phyloP scores from a whole-genome alignment of 108 stramenopile species.

The Pseudonitzschia multiseries region DNA sequence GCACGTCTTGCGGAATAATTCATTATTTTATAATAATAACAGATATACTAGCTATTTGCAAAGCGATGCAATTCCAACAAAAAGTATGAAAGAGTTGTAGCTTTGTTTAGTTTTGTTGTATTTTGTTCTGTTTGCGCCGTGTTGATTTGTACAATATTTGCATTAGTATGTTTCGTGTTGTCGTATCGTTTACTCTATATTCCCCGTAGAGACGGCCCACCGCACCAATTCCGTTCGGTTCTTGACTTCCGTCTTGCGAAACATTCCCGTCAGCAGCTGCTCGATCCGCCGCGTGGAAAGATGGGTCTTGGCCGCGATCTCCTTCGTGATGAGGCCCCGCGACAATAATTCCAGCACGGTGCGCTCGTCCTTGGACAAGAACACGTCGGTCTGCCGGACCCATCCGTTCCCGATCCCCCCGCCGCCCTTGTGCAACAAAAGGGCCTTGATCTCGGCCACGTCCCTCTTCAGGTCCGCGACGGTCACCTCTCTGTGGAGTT shows the following conservation, averaged over 20 bases:
- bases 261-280: conserved; percentile 60
- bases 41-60: too few relatives aligned
- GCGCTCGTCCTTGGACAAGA: conserved; percentile 54
- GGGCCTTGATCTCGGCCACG: conserved; percentile 59
- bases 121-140: too few relatives aligned
- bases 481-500: not conserved
- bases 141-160: too few relatives aligned
- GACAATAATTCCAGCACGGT: conserved; percentile 55
- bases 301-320: conserved; percentile 56
- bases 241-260: conserved; percentile 57
- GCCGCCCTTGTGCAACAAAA: conserved; percentile 50
- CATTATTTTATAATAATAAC: too few relatives aligned
- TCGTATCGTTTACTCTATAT: too few relatives aligned
- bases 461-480: conserved; percentile 61
- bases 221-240: conserved; percentile 71
- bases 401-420: conserved; percentile 44
- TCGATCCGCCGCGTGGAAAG: conserved; percentile 47
- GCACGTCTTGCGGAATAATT: too few relatives aligned
- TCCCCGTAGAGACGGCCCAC: conserved; percentile 64
- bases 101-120: too few relatives aligned
- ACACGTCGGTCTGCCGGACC: conserved; percentile 43
- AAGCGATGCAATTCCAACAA: too few relatives aligned
- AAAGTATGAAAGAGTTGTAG: too few relatives aligned
- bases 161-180: too few relatives aligned
- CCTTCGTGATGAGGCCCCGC: conserved; percentile 63